Base-by-base conservation (phyloP, 352 stramenopile species). In the Globisporangium lucens region DNA sequence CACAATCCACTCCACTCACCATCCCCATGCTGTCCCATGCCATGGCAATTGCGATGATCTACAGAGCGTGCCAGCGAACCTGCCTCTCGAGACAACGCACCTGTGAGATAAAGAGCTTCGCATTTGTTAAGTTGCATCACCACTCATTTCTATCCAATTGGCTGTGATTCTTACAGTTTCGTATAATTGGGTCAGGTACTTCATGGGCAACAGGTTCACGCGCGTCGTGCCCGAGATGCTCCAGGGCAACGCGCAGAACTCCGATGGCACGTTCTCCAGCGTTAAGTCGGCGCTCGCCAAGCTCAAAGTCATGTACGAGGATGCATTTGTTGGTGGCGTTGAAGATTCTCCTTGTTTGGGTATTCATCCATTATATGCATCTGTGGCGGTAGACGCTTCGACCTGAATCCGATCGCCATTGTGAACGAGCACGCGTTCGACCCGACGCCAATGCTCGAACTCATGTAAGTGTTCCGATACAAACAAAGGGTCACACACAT, bases 391-490 rank as follows among this genome's bases (percentile, higher is more conserved):
- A 94, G 86, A 52, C 85, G 78, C 20, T 66, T 94, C 30, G 83
- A 94, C 61, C 80, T 93, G 56, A 93, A 94, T 46, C 84, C 84
- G 1, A 76, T 94, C 49, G 20, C 57, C 15, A 73, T 91, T 63
- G 81, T 94, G n/a, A 85, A 90, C 57, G 86, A 93, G 72, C 84
- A 92, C 66, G 78, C 84, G 13, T 93, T 93, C 55, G 33, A 81
- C 6, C 53, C 67, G 4, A 78, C 70, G 4, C 75, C 81, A 2
- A 79, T 75, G 8, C 74, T 94, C n/a, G 59, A 91, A 70, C 70
- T 91, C 68, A 90, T 92, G 83, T 91, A 67, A 27, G 47, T 12
- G 38, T 62, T 35, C 17, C 15, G 13, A 15, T 65, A 3, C 41
- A 27, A 61, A 58, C 13, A 4, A n/a, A n/a, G 13, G 5, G 9